Conservation (phyloP, 306 rosid genomes). For the Trifolium pratense region DNA sequence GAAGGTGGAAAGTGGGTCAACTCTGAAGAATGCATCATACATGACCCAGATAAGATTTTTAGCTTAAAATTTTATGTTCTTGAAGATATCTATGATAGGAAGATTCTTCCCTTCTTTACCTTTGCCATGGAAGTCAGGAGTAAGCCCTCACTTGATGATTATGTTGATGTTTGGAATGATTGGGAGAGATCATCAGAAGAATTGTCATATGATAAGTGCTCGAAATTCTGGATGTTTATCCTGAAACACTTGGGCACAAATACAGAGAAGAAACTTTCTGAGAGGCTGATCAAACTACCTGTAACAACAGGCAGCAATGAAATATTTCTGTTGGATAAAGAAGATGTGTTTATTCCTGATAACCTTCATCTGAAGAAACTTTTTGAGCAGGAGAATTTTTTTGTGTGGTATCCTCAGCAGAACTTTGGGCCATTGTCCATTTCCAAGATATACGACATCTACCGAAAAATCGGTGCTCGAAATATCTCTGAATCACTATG, state of each 20-base stretch:
- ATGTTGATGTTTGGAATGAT: conserved; percentile 61
- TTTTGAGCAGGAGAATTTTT: conserved; percentile 53
- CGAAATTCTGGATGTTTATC: conserved; percentile 72
- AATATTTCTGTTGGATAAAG: conserved; percentile 52
- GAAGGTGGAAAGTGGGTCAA: conserved; percentile 52
- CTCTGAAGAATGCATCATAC: conserved; percentile 56
- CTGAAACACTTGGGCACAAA: conserved; percentile 43
- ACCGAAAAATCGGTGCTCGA: no score
- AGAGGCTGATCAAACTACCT: conserved; percentile 62
- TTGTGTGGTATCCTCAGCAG: conserved; percentile 50
- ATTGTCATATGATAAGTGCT: conserved; percentile 55
- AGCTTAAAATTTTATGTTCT: conserved; percentile 53
- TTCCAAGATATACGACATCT: no score
- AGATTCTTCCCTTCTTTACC: conserved; percentile 35
- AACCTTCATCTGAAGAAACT: conserved; percentile 70
- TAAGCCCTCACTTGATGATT: conserved; percentile 61
- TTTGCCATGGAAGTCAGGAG: conserved; percentile 47
- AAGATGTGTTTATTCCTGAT: conserved; percentile 65
- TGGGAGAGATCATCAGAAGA: conserved; percentile 60
- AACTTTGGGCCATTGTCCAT: no score
- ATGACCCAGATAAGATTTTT: conserved; percentile 65
- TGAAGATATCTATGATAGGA: conserved; percentile 25
- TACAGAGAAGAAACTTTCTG: conserved; percentile 41
- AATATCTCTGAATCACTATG: no score
- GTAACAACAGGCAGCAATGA: conserved; percentile 45